Conservation (phyloP, 2,329 filamentous ascomycete species). For the Colletotrichum cereale region DNA sequence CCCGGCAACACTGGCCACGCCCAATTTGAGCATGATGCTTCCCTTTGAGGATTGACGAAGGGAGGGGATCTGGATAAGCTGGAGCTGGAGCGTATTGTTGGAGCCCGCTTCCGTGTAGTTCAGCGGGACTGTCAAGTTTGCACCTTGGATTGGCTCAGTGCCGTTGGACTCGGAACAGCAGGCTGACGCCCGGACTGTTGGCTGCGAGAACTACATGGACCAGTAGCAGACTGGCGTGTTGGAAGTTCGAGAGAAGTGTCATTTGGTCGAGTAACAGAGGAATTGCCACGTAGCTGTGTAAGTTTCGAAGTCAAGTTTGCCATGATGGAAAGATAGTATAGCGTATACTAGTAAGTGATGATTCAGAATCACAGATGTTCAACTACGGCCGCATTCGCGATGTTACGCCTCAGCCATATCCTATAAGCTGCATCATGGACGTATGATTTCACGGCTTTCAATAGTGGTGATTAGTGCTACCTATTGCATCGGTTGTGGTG, state of each 20-base stretch:
- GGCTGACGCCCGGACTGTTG: not conserved
- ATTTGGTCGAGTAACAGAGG: not conserved
- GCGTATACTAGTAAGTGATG: not conserved
- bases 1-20: slow-evolving; percentile 43
- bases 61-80: slow-evolving; percentile 29
- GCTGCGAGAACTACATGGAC: not conserved
- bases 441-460: not conserved
- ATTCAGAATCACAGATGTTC: not conserved
- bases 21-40: slow-evolving; percentile 49
- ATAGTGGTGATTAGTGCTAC: not conserved
- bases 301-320: not conserved
- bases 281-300: not conserved
- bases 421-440: not conserved
- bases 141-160: slow-evolving; percentile 49
- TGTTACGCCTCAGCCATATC: not conserved
- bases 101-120: slow-evolving; percentile 52
- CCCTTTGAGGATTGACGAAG: slow-evolving; percentile 44
- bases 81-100: slow-evolving; percentile 41
- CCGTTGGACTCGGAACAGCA: slow-evolving; percentile 19
- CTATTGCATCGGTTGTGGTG: too few species aligned
- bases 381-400: not conserved
- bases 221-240: not conserved
- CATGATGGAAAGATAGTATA: not conserved
- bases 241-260: not conserved
- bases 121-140: slow-evolving; percentile 53